phyloP scores from a whole-genome alignment of 495 filamentous ascomycete genomes.

The Apodospora peruviana region DNA sequence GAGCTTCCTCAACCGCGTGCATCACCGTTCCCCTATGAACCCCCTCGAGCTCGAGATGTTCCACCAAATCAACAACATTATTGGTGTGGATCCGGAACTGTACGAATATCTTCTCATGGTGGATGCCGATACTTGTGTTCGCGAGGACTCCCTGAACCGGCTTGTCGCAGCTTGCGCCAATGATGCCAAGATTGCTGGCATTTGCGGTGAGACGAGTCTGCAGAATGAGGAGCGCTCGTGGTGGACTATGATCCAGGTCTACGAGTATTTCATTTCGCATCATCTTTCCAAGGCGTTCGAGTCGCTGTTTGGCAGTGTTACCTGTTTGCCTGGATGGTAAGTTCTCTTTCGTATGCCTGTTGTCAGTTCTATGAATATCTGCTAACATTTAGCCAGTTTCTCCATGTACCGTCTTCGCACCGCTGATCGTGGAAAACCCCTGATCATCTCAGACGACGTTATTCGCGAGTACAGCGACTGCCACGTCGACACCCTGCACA shows the following conservation, averaged over 20 bases:
- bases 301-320: slow-evolving; percentile 93
- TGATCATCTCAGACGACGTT: slow-evolving; percentile 85
- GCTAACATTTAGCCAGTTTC: slow-evolving; percentile 65
- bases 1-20: slow-evolving; percentile 96
- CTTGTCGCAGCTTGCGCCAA: slow-evolving; percentile 88
- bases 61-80: slow-evolving; percentile 98
- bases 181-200: slow-evolving; percentile 85
- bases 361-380: not conserved
- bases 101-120: slow-evolving; percentile 98
- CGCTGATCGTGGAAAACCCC: slow-evolving; percentile 81
- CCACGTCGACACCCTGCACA: slow-evolving; percentile 90
- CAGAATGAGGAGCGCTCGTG: slow-evolving; percentile 90
- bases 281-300: slow-evolving; percentile 98
- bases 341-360: not conserved
- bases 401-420: slow-evolving; percentile 96
- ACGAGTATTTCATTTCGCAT: slow-evolving; percentile 99
- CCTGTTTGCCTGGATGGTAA: not conserved
- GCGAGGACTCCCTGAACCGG: slow-evolving; percentile 82
- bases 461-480: slow-evolving; percentile 84
- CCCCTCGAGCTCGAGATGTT: slow-evolving; percentile 97
- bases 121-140: slow-evolving; percentile 94
- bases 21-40: slow-evolving; percentile 94
- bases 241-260: slow-evolving; percentile 98
- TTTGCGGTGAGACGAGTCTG: slow-evolving; percentile 91
- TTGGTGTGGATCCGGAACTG: slow-evolving; percentile 96